A percentile compares a stretch with the other conserved stretches of the same genome.
Conservation (phyloP, 129 eudicot species). For the Centella asiatica region DNA sequence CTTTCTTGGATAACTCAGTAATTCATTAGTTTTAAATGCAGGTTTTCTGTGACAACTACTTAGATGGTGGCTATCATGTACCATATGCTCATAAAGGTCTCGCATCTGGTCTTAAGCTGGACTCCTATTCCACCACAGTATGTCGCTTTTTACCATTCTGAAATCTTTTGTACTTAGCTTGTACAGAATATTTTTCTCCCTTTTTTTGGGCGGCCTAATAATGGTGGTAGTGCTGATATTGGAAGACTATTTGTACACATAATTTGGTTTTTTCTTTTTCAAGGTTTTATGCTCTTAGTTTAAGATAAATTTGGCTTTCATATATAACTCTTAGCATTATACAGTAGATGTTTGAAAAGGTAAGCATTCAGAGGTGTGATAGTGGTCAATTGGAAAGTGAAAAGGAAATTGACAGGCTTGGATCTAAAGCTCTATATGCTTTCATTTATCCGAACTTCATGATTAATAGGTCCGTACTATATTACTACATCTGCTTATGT, state of each 20-base stretch:
- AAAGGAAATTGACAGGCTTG: constrained; percentile 60
- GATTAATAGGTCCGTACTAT: constrained; percentile 66
- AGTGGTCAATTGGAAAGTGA: constrained; percentile 27
- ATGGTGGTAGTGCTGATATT: not conserved
- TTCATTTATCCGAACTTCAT: constrained; percentile 91
- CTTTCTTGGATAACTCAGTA: not conserved
- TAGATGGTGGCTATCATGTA: constrained; percentile 96
- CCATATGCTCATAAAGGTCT: constrained; percentile 91
- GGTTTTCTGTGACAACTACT: constrained; percentile 97
- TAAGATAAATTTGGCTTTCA: not conserved
- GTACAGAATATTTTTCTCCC: no score
- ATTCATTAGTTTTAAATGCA: constrained; percentile 23
- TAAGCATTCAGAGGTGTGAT: constrained; percentile 77
- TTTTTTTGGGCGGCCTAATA: no score
- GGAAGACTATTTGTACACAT: not conserved
- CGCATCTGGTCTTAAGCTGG: constrained; percentile 82
- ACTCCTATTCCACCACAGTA: constrained; percentile 76
- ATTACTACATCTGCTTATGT: not conserved
- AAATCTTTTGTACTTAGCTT: not conserved
- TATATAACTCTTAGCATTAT: not conserved
- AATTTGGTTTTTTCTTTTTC: not conserved
- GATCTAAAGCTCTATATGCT: constrained; percentile 75
- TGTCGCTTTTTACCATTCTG: constrained; percentile 12
- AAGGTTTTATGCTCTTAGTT: not conserved
- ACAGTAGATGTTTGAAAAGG: constrained; percentile 68